Evolutionary conservation across 345 rosid genomes (phyloP), one percentile per base, ranked within the genome.

Genomic region (Gossypium stocksii): DNA sequence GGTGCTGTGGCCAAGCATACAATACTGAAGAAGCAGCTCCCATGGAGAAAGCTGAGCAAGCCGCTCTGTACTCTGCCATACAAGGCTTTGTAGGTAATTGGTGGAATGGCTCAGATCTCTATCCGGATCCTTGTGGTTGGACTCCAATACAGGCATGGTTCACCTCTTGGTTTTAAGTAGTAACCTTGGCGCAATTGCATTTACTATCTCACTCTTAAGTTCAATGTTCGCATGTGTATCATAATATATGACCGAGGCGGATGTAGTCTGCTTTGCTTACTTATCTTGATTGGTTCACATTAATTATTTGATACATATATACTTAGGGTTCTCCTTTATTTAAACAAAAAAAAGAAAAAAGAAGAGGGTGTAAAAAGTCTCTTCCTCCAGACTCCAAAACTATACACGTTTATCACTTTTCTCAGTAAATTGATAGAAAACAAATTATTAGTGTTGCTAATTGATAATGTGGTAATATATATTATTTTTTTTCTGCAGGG

Each of bases 91-190:
- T 90, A 8, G 97, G 99, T 66, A 78, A 85, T 44, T 85, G 89
- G 83, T 94, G 97, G 99, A 92, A 94, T 83, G 97, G 93, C 60
- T 89, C 97, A 46, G 87, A 87, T 82, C 94, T 94, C 38, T 92
- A 86, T 77, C 99, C 98, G 19, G 97, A 94, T 73, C 99, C 99
- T 79, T 92, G 99, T 85, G 98, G 99, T 8, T 94, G 93, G 97
- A 94, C 96, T 81, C 97, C 97, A 2, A 89, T 94, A 17, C 95
- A 94, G 95, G 98, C 90, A 76, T 66, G 53, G 10, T 65, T 65
- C 19, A 27, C 51, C 53, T 71, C 43, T 43, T 43, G 17, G 9
- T 5, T 27, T 27, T 13, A 27, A 7, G 19, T 23, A 23, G 17
- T 66, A 61, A 13, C 46, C 48, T 44, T 10, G 48, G 19, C 9